Conservation (phyloP, 2,329 filamentous ascomycete species). For the Paramyrothecium sp. region DNA sequence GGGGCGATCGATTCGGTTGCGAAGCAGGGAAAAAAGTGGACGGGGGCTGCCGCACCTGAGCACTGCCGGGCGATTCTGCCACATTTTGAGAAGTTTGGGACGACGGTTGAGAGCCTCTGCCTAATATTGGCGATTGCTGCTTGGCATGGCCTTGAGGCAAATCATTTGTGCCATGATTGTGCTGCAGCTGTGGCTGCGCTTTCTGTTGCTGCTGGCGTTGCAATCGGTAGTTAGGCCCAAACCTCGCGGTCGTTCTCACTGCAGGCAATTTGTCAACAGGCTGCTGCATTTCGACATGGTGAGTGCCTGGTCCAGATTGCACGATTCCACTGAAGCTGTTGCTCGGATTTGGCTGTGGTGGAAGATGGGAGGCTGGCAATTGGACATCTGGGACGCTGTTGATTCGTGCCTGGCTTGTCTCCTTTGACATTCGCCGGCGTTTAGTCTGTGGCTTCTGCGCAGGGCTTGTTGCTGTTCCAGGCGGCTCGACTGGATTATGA, state of each 20-base stretch:
- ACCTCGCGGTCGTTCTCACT: slow-evolving; percentile 1
- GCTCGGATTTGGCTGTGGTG: slow-evolving; percentile 10
- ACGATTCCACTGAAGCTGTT: slow-evolving; percentile 7
- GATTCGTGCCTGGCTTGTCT: slow-evolving; percentile 9
- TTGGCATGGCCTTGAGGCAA: too few species aligned
- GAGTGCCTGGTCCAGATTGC: slow-evolving; percentile 9
- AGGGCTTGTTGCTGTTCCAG: neutral
- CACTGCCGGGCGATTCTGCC: neutral
- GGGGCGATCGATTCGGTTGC: slow-evolving; percentile 5
- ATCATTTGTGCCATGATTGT: too few species aligned
- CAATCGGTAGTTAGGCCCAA: slow-evolving; percentile 6
- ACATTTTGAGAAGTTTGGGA: neutral
- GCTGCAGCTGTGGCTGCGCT: slow-evolving; percentile 14
- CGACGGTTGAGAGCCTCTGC: neutral
- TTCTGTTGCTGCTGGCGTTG: slow-evolving; percentile 14
- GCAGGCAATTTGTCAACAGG: slow-evolving; percentile 4
- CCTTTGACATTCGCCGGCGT: slow-evolving; percentile 23
- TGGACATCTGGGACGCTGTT: slow-evolving; percentile 8
- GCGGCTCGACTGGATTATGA: too few species aligned
- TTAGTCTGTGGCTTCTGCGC: slow-evolving; percentile 17
- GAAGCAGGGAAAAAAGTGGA: slow-evolving; percentile 2
- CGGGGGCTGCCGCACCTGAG: neutral
- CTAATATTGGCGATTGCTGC: neutral
- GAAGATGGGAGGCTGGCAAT: slow-evolving; percentile 4
- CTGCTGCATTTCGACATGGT: slow-evolving; percentile 13